These are phyloP conservation scores for Gossypium aridum DNA, from an alignment of 441 rosid species.

Conservation along the genomic window DNA sequence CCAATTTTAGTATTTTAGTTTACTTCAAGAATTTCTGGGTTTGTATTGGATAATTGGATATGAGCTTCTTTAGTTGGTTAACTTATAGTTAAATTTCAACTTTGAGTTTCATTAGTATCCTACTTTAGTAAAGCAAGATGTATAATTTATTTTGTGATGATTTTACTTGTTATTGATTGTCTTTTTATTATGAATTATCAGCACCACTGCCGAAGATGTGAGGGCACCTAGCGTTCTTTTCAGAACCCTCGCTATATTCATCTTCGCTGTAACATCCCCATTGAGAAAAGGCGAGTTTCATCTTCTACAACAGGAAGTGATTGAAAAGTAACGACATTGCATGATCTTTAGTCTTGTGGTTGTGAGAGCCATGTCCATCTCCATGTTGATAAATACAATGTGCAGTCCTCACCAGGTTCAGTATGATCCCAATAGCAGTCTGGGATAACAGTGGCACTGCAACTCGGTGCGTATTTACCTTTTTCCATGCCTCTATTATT, in stretches of 20 bases:
- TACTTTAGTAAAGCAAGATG: not conserved
- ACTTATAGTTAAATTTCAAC: not conserved
- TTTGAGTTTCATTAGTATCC: not conserved
- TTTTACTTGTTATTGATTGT: not conserved
- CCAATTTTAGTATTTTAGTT: not conserved
- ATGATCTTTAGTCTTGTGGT: not conserved
- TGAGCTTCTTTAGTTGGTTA: not conserved
- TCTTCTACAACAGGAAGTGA: not conserved
- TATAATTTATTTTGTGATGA: not conserved
- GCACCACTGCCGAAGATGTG: conserved; percentile 97
- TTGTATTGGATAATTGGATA: not conserved
- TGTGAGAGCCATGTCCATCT: not conserved
- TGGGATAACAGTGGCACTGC: not conserved
- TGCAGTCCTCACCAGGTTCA: not conserved
- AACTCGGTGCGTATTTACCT: not conserved
- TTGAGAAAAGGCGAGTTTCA: not conserved
- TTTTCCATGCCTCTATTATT: not conserved
- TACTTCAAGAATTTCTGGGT: not conserved
- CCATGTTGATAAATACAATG: not conserved
- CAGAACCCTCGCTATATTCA: not conserved
- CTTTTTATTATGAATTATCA: conserved; percentile 23
- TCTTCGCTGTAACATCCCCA: not conserved
- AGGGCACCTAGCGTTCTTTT: conserved; percentile 33
- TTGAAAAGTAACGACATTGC: not conserved
- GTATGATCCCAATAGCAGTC: not conserved